phyloP scores from a whole-genome alignment of 2,329 filamentous ascomycete genomes.

The Orbilia javanica region DNA sequence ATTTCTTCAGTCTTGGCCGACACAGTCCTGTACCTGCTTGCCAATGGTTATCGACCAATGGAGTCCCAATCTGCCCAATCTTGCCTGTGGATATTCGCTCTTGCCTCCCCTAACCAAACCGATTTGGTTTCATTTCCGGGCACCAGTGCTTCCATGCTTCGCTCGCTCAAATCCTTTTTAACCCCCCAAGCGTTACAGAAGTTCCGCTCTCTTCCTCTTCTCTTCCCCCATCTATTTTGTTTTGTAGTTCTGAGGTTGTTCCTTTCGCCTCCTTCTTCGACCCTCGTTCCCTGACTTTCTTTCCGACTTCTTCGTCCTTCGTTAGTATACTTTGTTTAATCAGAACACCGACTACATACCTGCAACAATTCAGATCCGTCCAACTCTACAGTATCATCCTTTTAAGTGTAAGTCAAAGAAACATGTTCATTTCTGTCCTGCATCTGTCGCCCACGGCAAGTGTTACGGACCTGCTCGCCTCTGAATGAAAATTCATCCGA shows the following conservation, averaged over 20 bases:
- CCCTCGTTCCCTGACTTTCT: constrained; percentile 56
- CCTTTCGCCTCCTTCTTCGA: constrained; percentile 54
- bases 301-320: constrained; percentile 44
- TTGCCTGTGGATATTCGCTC: constrained; percentile 32
- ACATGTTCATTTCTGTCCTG: neutral
- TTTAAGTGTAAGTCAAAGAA: constrained; percentile 21
- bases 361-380: constrained; percentile 19
- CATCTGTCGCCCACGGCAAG: neutral
- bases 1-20: constrained; percentile 46
- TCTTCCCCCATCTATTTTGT: constrained; percentile 22
- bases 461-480: neutral
- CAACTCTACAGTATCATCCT: neutral
- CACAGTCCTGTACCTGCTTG: constrained; percentile 39
- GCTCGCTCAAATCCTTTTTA: constrained; percentile 44
- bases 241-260: constrained; percentile 23
- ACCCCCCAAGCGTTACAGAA: constrained; percentile 55
- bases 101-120: constrained; percentile 46
- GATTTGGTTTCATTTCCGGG: constrained; percentile 48
- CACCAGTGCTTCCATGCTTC: constrained; percentile 18
- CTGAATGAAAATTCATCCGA: neutral
- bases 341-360: constrained; percentile 17
- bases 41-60: constrained; percentile 2
- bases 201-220: constrained; percentile 35
- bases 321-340: constrained; percentile 37
- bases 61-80: constrained; percentile 17